Conservation (phyloP, 352 stramenopile species). For the Blastocystis hominis region DNA sequence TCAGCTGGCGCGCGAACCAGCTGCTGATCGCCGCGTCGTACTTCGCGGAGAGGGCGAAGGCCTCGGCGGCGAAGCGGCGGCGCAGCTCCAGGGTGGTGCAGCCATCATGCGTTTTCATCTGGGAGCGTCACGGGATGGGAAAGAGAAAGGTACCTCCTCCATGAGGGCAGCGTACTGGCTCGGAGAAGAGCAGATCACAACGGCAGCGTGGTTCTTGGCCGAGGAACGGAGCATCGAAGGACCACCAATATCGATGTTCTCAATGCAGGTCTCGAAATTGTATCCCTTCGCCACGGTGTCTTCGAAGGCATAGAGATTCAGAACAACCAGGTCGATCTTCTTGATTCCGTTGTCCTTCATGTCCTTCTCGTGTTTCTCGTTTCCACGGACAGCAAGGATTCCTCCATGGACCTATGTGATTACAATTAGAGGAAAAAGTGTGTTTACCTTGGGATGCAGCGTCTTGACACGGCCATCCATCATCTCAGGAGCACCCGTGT, state of each 20-base stretch:
- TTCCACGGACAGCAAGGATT: conserved; percentile 89
- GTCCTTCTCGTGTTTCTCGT: conserved; percentile 85
- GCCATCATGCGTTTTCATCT: conserved; percentile 68
- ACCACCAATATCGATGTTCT: conserved; percentile 99
- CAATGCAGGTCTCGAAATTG: conserved; percentile 94
- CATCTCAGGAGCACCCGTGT: conserved; percentile 92
- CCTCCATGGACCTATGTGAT: conserved; percentile 81
- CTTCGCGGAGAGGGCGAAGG: conserved; percentile 70
- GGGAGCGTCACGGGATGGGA: not conserved
- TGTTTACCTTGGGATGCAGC: conserved; percentile 82
- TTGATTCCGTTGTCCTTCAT: conserved; percentile 88
- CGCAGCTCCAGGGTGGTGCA: conserved; percentile 67
- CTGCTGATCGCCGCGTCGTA: conserved; percentile 94
- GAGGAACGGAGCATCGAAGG: conserved; percentile 95
- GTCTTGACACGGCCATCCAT: conserved; percentile 99
- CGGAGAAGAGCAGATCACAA: conserved; percentile 89
- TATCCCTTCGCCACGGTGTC: conserved; percentile 80
- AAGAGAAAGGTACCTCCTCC: conserved; percentile 66
- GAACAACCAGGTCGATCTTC: conserved; percentile 92
- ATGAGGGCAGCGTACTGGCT: conserved; percentile 86
- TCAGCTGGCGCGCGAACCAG: conserved; percentile 85
- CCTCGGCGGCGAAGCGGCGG: conserved; percentile 67
- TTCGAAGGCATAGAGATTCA: conserved; percentile 99
- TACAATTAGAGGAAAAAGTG: not conserved
- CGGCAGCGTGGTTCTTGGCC: conserved; percentile 93